Evolutionary conservation across 768 basidiomycete genomes (phyloP).

Genomic region (Dendrothele bispora): DNA sequence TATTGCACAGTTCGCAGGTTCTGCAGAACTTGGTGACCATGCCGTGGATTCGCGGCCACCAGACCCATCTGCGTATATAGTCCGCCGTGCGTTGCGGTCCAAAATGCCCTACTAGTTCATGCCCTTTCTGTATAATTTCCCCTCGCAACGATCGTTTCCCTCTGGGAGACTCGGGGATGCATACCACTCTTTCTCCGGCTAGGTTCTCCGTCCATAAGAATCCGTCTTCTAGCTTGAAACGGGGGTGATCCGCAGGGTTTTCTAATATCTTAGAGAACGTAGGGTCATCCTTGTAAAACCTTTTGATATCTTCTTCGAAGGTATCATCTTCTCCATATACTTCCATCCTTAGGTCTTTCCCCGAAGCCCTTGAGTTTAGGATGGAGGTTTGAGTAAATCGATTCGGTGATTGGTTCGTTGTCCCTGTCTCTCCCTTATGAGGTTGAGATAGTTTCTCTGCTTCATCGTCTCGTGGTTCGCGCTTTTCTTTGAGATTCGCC

Average conservation of each 20-base stretch:
- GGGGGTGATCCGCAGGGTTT: too few species aligned
- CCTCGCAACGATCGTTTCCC: not conserved
- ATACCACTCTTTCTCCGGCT: slow-evolving; percentile 1
- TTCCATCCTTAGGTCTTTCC: not conserved
- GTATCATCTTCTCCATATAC: not conserved
- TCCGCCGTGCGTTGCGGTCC: slow-evolving; percentile 20
- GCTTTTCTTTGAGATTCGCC: too few species aligned
- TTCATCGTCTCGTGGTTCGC: too few species aligned
- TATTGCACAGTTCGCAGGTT: slow-evolving; percentile 12
- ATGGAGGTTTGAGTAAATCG: not conserved
- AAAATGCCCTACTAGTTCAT: slow-evolving; percentile 23
- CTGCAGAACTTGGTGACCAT: slow-evolving; percentile 13
- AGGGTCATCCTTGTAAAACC: not conserved
- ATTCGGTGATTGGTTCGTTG: not conserved
- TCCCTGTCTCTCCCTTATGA: too few species aligned
- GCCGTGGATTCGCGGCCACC: slow-evolving; percentile 13
- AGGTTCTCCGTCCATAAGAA: not conserved
- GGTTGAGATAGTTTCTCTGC: too few species aligned
- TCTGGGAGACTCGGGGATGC: not conserved
- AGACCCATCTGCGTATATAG: slow-evolving; percentile 22
- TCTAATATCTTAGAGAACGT: not conserved
- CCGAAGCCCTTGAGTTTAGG: not conserved
- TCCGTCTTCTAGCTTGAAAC: not conserved
- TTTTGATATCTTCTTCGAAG: not conserved
- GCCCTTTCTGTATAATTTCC: not conserved